phyloP scores from a whole-genome alignment of 23 red algal genomes.

The Gracilaria gracilis region DNA sequence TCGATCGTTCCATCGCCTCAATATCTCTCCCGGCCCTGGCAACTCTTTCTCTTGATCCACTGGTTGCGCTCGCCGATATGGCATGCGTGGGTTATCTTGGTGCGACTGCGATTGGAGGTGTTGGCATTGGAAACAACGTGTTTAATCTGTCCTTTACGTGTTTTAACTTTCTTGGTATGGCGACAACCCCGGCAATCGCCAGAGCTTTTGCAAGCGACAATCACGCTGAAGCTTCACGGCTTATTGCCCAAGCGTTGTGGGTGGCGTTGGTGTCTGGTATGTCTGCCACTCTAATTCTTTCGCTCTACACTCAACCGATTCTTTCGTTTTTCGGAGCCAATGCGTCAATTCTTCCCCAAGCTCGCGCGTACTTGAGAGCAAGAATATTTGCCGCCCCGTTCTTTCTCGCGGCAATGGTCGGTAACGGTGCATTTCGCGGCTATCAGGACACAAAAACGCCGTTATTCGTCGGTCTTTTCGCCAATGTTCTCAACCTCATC shows the following conservation, averaged over 20 bases:
- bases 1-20: constrained; percentile 56
- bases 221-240: constrained; percentile 65
- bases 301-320: constrained; percentile 58
- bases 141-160: constrained; percentile 93
- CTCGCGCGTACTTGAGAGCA: constrained; percentile 80
- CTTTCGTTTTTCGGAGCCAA: constrained; percentile 88
- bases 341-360: constrained; percentile 79
- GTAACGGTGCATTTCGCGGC: constrained; percentile 92
- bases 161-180: constrained; percentile 94
- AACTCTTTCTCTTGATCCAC: constrained; percentile 92
- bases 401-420: constrained; percentile 87
- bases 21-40: constrained; percentile 86
- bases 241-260: constrained; percentile 90
- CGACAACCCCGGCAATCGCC: constrained; percentile 82
- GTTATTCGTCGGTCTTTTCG: constrained; percentile 74
- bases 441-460: constrained; percentile 95
- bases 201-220: constrained; percentile 59
- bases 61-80: constrained; percentile 95
- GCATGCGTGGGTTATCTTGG: constrained; percentile 87
- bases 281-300: constrained; percentile 64
- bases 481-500: constrained; percentile 89
- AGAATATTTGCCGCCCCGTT: constrained; percentile 86
- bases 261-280: constrained; percentile 78
- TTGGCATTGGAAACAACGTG: constrained; percentile 94
- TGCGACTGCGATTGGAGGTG: constrained; percentile 80